These are phyloP conservation scores for Blastobotrys arbuscula DNA, from an alignment of 1,139 yeast genomes.

Conservation along the genomic window DNA sequence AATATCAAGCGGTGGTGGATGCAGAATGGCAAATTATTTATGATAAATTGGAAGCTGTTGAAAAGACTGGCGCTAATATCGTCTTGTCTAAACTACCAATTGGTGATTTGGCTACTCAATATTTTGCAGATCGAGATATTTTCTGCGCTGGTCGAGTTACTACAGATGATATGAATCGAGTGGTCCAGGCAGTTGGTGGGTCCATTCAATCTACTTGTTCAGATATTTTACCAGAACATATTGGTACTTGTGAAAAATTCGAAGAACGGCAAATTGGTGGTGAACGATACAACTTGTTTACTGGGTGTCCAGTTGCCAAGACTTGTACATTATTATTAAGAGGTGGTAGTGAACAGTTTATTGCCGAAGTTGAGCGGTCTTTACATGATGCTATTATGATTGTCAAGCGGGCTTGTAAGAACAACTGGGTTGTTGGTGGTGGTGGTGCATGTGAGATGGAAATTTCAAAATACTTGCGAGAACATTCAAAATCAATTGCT, in stretches of 20 bases:
- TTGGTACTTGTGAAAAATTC: slow-evolving; percentile 81
- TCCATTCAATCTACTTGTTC: slow-evolving; percentile 81
- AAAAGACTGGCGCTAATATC: slow-evolving; percentile 82
- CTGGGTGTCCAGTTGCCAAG: slow-evolving; percentile 87
- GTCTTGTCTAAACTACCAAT: slow-evolving; percentile 93
- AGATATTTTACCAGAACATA: slow-evolving; percentile 61
- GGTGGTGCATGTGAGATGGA: slow-evolving; percentile 99
- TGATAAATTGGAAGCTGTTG: slow-evolving; percentile 77
- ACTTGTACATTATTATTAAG: slow-evolving; percentile 90
- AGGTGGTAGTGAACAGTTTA: slow-evolving; percentile 98
- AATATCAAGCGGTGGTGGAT: slow-evolving; percentile 93
- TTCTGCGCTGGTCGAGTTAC: slow-evolving; percentile 98
- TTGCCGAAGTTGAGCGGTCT: slow-evolving; percentile 96
- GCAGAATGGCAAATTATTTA: slow-evolving; percentile 97
- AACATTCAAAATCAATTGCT: slow-evolving; percentile 77
- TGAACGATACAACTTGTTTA: slow-evolving; percentile 87
- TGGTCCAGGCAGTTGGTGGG: slow-evolving; percentile 92
- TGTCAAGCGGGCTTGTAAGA: slow-evolving; percentile 89
- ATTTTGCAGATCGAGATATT: slow-evolving; percentile 90
- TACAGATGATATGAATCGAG: slow-evolving; percentile 85
- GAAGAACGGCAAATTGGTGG: slow-evolving; percentile 96
- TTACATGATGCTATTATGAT: slow-evolving; percentile 98
- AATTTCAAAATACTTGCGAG: slow-evolving; percentile 80
- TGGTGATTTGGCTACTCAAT: slow-evolving; percentile 97
- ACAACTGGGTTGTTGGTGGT: slow-evolving; percentile 87